phyloP scores from a whole-genome alignment of 2,329 filamentous ascomycete species.

The Diaporthe longicolla region DNA sequence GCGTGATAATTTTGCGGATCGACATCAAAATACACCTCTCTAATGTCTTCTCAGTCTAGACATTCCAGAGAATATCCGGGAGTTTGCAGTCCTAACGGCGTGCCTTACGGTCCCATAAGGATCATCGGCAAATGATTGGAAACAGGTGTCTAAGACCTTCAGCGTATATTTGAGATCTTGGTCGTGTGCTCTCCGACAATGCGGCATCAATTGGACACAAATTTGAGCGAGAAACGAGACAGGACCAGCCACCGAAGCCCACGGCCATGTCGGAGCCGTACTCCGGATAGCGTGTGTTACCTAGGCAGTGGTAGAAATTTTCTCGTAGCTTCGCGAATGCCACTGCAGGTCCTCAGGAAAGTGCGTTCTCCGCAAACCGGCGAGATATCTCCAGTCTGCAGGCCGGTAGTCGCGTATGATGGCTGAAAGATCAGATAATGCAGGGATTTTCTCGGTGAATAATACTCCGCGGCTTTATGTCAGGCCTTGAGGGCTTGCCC shows the following conservation, averaged over 20 bases:
- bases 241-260: neutral
- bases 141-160: neutral
- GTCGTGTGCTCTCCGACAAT: neutral
- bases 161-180: neutral
- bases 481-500: neutral
- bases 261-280: conserved; percentile 7
- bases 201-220: neutral
- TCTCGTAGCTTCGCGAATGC: neutral
- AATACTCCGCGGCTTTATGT: neutral
- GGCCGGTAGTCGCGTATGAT: neutral
- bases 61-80: neutral
- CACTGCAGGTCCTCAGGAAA: neutral
- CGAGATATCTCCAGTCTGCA: neutral
- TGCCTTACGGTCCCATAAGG: neutral
- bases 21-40: neutral
- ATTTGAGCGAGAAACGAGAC: neutral
- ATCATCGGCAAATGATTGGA: neutral
- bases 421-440: neutral
- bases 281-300: neutral
- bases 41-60: neutral
- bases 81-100: neutral
- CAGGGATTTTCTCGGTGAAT: conserved; percentile 1
- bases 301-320: neutral
- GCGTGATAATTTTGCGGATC: neutral
- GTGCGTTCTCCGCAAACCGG: conserved; percentile 8